These are phyloP conservation scores for Saprolegnia diclina DNA, from an alignment of 352 stramenopile genomes.

Conservation along the genomic window DNA sequence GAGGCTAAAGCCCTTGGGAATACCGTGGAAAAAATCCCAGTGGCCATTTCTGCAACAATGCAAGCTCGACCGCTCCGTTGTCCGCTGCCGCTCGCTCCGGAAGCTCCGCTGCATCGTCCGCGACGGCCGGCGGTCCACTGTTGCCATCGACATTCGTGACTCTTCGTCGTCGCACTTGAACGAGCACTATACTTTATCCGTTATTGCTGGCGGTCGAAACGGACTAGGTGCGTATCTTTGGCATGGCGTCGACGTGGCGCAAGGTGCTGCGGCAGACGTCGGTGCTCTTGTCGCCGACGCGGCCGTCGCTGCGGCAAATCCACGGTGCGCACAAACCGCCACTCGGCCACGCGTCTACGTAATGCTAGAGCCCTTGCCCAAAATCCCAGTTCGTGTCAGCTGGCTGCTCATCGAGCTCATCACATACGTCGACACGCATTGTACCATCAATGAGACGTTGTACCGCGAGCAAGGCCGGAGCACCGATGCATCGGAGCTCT, in stretches of 20 bases:
- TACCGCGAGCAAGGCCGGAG: neutral
- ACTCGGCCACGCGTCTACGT: neutral
- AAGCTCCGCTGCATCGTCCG: constrained; percentile 1
- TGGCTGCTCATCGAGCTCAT: constrained; percentile 18
- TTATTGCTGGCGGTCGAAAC: no score
- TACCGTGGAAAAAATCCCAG: constrained; percentile 44
- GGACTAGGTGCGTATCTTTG: neutral
- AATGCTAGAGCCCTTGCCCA: neutral
- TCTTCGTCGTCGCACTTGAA: neutral
- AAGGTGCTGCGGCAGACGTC: neutral
- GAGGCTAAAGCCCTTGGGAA: constrained; percentile 47
- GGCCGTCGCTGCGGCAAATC: neutral
- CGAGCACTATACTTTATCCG: neutral
- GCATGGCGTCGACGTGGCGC: neutral
- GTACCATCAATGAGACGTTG: neutral
- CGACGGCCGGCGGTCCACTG: neutral
- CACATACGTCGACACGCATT: constrained; percentile 12
- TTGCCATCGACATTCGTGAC: neutral
- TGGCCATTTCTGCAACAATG: constrained; percentile 31
- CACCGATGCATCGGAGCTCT: constrained; percentile 12
- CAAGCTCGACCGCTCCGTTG: constrained; percentile 3
- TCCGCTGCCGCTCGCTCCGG: constrained; percentile 14
- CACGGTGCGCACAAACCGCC: neutral
- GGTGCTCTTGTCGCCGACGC: neutral
- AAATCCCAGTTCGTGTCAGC: constrained; percentile 1